A percentile compares a stretch with the other conserved stretches of the same genome.
Evolutionary conservation across 202 grass and related monocot genomes (phyloP).

Genomic region (Dendrocalamus latiflorus): DNA sequence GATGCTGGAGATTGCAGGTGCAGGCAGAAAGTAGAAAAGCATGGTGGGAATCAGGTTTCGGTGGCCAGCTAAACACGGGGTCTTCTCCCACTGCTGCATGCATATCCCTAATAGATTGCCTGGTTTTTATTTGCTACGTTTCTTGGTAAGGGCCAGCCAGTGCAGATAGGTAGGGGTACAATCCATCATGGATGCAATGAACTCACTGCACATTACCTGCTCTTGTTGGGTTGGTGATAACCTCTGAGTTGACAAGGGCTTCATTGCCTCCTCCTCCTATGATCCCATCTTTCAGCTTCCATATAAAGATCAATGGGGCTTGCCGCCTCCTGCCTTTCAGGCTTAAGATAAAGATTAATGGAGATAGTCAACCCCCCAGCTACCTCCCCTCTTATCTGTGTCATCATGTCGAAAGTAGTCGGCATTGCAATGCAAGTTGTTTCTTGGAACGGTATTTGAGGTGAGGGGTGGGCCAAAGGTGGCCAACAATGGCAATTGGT

Average conservation of each 20-base stretch:
- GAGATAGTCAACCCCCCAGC: slow-evolving; percentile 23
- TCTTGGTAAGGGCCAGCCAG: slow-evolving; percentile 2
- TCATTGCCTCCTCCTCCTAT: background rate
- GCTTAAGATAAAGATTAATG: slow-evolving; percentile 31
- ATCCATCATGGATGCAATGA: slow-evolving; percentile 16
- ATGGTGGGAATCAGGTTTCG: slow-evolving; percentile 3
- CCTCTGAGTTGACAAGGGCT: slow-evolving; percentile 25
- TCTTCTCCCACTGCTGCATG: slow-evolving; percentile 13
- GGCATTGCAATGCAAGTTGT: slow-evolving; percentile 4
- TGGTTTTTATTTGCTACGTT: slow-evolving; percentile 20
- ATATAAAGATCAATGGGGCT: slow-evolving; percentile 25
- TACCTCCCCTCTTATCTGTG: slow-evolving; percentile 12
- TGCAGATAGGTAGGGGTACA: slow-evolving; percentile 15
- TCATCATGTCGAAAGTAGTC: slow-evolving; percentile 23
- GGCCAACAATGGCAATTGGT: background rate
- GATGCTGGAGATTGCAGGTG: slow-evolving; percentile 1
- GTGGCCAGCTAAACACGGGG: slow-evolving; percentile 19
- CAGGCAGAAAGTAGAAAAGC: slow-evolving; percentile 25
- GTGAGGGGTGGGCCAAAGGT: background rate
- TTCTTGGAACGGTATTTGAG: slow-evolving; percentile 6
- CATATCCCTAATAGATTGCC: background rate
- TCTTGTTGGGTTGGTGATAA: slow-evolving; percentile 19
- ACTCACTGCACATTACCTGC: slow-evolving; percentile 4
- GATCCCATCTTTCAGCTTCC: background rate
- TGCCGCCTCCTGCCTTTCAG: slow-evolving; percentile 15